Percentiles rank a stretch among this genome's conserved stretches.
Evolutionary conservation across 495 filamentous ascomycete genomes (phyloP).

Genomic region (Letharia columbiana): DNA sequence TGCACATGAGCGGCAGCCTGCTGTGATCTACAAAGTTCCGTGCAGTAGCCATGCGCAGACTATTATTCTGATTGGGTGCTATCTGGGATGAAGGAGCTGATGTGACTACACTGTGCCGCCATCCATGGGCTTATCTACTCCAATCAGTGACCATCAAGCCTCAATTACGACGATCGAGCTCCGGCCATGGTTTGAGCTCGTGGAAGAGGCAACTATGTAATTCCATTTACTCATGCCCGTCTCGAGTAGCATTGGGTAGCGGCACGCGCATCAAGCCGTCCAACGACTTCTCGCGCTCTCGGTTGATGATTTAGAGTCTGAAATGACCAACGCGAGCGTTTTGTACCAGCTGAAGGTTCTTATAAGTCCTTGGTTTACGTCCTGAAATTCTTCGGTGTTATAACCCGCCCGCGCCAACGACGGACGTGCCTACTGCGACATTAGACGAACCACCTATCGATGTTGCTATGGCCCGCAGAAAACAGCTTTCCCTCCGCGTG

Average conservation of each 20-base stretch:
- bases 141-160: not conserved
- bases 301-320: not conserved
- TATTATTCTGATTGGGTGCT: not conserved
- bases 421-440: not conserved
- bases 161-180: not conserved
- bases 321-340: not conserved
- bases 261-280: too few relatives aligned
- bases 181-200: not conserved
- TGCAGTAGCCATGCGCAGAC: not conserved
- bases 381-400: not conserved
- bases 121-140: not conserved
- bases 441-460: not conserved
- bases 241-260: not conserved
- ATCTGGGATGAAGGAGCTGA: not conserved
- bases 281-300: not conserved
- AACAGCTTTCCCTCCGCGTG: too few relatives aligned
- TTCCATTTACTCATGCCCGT: not conserved
- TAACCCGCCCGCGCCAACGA: not conserved
- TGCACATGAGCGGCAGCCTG: not conserved
- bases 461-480: too few relatives aligned
- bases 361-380: not conserved
- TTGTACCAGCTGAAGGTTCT: not conserved
- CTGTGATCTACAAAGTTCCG: not conserved
- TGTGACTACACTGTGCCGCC: not conserved
- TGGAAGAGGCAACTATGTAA: not conserved